Evolutionary conservation across 202 grass and related monocot species (phyloP), one percentile per base, ranked within the genome.

Genomic region (Brachypodium distachyon): DNA sequence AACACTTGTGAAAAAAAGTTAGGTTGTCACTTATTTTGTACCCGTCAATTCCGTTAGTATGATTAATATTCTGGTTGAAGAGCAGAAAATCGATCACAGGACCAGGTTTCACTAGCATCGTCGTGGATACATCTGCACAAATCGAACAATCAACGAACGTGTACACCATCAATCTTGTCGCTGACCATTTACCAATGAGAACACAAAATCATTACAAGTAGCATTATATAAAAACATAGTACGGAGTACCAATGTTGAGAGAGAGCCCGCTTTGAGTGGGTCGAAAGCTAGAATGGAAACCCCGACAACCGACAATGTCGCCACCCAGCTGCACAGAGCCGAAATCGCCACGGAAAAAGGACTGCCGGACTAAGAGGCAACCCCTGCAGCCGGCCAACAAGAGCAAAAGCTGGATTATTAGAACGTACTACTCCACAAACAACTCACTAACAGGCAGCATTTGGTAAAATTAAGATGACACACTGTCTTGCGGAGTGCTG

Each of bases 161-260:
- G 43, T 67, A 19, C 39, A 67, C 6, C 21, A 3, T 27, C 62
- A 43, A 18, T 67, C 7, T 43, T 67, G 63, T 67, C 25, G 17
- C 12, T 43, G 44, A 27, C 3, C 2, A 26, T 67, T 26, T 23
- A 39, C 12, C 12, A 65, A 13, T 16, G 13, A 63, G 22, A n/a
- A n/a, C n/a, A n/a, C n/a, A n/a, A n/a, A n/a, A 31, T 39, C 7
- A 39, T 38, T 3, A 36, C 33, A 65, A 12, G 21, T 61, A 51
- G 6, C 3, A 23, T 23, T 26, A 5, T 26, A 42, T 66, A 43
- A 5, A 57, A 42, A 49, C 25, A 60, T 91, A n/a, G n/a, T n/a
- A n/a, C n/a, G n/a, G n/a, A n/a, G n/a, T n/a, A 95, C 92, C 92
- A 63, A 87, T 19, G n/a, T 95, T 91, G 32, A 95, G 77, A 26